These are phyloP conservation scores for Citrus australasica DNA, from an alignment of 345 rosid genomes.

Conservation along the genomic window DNA sequence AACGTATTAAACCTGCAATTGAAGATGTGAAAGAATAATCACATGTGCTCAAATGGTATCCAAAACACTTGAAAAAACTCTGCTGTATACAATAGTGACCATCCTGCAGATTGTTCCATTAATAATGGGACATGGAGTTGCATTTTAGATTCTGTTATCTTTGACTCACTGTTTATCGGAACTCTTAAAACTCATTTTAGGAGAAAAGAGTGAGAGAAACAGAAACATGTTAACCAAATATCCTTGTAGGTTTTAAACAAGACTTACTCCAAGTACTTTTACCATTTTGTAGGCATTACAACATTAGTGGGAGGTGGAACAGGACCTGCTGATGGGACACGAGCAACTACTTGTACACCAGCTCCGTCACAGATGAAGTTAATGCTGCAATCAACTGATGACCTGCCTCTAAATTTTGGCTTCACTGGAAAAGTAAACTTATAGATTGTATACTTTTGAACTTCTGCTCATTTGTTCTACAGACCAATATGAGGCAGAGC, in stretches of 20 bases:
- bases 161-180: neutral
- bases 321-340: constrained; percentile 94
- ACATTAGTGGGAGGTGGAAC: constrained; percentile 97
- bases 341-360: constrained; percentile 97
- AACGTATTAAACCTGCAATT: neutral
- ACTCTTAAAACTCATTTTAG: neutral
- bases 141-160: neutral
- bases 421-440: constrained; percentile 90
- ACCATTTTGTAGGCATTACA: constrained; percentile 62
- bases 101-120: constrained; percentile 1
- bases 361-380: constrained; percentile 79
- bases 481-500: neutral
- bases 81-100: neutral
- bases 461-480: neutral
- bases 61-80: neutral
- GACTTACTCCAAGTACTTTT: constrained; percentile 5
- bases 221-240: neutral
- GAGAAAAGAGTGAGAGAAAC: too few species aligned
- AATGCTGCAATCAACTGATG: constrained; percentile 96
- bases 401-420: constrained; percentile 90
- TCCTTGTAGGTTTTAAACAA: neutral
- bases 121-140: neutral
- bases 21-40: neutral
- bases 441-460: neutral
- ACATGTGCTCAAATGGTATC: neutral